Percentiles rank a stretch among this genome's conserved stretches.
These are phyloP conservation scores for Cytospora paraplurivora DNA, from an alignment of 2,329 filamentous ascomycete genomes.

Conservation along the genomic window DNA sequence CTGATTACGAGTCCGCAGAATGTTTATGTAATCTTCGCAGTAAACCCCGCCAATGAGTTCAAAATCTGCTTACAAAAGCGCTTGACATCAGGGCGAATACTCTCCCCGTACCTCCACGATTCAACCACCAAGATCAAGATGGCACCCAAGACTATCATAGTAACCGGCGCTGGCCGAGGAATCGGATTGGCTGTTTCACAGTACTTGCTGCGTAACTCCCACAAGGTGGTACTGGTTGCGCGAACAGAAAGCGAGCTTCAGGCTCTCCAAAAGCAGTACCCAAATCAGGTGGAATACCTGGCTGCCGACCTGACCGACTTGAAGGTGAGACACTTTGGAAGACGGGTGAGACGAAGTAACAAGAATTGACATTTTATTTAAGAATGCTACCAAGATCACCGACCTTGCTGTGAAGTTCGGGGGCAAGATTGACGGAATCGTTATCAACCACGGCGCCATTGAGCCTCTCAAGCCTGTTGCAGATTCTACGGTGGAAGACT, in stretches of 20 bases:
- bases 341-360: not conserved
- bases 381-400: slow-evolving; percentile 64
- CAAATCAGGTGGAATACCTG: slow-evolving; percentile 57
- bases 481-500: slow-evolving; percentile 69
- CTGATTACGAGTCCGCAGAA: not conserved
- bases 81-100: not conserved
- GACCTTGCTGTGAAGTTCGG: slow-evolving; percentile 68
- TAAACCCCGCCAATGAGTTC: slow-evolving; percentile 18
- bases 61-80: slow-evolving; percentile 15
- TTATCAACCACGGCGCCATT: slow-evolving; percentile 86
- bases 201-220: slow-evolving; percentile 52
- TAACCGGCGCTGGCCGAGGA: slow-evolving; percentile 67
- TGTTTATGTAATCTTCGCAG: slow-evolving; percentile 15
- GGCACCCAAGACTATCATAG: slow-evolving; percentile 67
- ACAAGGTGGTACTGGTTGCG: slow-evolving; percentile 63
- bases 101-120: not conserved
- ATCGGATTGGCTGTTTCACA: slow-evolving; percentile 60
- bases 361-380: slow-evolving; percentile 8
- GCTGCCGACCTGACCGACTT: slow-evolving; percentile 57
- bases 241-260: slow-evolving; percentile 54
- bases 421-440: slow-evolving; percentile 74
- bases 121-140: slow-evolving; percentile 36
- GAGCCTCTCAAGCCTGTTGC: slow-evolving; percentile 73
- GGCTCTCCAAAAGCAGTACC: slow-evolving; percentile 52
- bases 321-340: slow-evolving; percentile 42